Evolutionary conservation across 805 yeast genomes (phyloP).

Genomic region (Saccharomycopsis selenospora): DNA sequence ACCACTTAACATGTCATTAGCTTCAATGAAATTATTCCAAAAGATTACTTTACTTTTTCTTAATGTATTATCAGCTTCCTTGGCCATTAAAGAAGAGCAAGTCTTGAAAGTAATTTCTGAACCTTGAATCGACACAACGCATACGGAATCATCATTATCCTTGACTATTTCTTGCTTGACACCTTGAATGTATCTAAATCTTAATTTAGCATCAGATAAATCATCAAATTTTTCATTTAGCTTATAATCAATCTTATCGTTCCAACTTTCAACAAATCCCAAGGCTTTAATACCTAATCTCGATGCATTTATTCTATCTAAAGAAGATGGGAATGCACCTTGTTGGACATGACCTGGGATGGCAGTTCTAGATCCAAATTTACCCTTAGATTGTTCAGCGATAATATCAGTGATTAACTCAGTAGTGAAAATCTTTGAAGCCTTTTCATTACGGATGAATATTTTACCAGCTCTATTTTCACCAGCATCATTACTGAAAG

Average conservation of each 20-base stretch:
- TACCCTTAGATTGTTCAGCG: conserved; percentile 65
- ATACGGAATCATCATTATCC: conserved; percentile 38
- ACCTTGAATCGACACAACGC: conserved; percentile 67
- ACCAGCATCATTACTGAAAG: conserved; percentile 67
- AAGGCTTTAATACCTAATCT: conserved; percentile 87
- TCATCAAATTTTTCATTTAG: conserved; percentile 21
- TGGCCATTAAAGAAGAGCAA: conserved; percentile 48
- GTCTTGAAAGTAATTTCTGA: conserved; percentile 52
- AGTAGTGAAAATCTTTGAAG: conserved; percentile 63
- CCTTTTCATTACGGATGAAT: conserved; percentile 59
- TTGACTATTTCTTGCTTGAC: conserved; percentile 39
- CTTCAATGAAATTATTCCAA: conserved; percentile 55
- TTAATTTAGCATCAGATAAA: conserved; percentile 38
- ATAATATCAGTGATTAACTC: conserved; percentile 78
- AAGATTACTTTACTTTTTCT: conserved; percentile 66
- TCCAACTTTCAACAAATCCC: conserved; percentile 72
- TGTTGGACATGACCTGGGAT: conserved; percentile 98
- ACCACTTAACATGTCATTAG: conserved; percentile 69
- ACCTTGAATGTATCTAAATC: conserved; percentile 46
- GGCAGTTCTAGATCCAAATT: conserved; percentile 88
- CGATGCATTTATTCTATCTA: conserved; percentile 85
- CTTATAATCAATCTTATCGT: conserved; percentile 30
- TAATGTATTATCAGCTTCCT: conserved; percentile 50
- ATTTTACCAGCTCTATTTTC: conserved; percentile 72
- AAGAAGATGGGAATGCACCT: conserved; percentile 91